These are phyloP conservation scores for Botryosphaeria agaves DNA, from an alignment of 2,329 filamentous ascomycete species.

Conservation along the genomic window DNA sequence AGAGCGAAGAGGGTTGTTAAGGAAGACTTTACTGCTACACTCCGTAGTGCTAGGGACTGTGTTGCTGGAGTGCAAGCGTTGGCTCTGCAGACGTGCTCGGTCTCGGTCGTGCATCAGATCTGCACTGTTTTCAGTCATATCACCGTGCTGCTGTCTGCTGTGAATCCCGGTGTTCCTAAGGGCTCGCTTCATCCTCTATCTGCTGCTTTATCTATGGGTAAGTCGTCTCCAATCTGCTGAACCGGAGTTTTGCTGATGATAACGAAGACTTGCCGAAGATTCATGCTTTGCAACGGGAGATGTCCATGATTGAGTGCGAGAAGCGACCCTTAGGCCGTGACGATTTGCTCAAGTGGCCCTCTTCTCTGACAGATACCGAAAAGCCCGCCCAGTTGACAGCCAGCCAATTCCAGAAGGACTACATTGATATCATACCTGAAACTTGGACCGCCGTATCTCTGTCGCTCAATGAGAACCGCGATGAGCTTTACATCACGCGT, in stretches of 20 bases:
- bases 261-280: constrained; percentile 54
- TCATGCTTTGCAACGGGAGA: constrained; percentile 48
- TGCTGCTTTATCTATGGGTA: constrained; percentile 20
- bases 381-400: constrained; percentile 20
- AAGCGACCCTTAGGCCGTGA: constrained; percentile 21
- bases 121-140: constrained; percentile 17
- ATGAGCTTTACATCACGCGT: constrained; percentile 81
- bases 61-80: constrained; percentile 44
- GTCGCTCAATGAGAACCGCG: constrained; percentile 61
- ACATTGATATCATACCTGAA: constrained; percentile 68
- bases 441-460: constrained; percentile 78
- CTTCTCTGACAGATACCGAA: constrained; percentile 10
- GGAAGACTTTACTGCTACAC: constrained; percentile 36
- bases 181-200: constrained; percentile 20
- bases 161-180: constrained; percentile 12
- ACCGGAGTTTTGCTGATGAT: no score
- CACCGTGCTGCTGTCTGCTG: constrained; percentile 21
- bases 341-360: constrained; percentile 21
- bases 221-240: no score
- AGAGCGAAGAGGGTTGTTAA: constrained; percentile 13
- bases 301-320: constrained; percentile 35
- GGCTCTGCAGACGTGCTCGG: constrained; percentile 36
- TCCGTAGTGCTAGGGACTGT: constrained; percentile 48
- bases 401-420: constrained; percentile 53
- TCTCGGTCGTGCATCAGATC: constrained; percentile 35